Evolutionary conservation across 345 rosid genomes (phyloP).

Genomic region (Arabidopsis arenosa): DNA sequence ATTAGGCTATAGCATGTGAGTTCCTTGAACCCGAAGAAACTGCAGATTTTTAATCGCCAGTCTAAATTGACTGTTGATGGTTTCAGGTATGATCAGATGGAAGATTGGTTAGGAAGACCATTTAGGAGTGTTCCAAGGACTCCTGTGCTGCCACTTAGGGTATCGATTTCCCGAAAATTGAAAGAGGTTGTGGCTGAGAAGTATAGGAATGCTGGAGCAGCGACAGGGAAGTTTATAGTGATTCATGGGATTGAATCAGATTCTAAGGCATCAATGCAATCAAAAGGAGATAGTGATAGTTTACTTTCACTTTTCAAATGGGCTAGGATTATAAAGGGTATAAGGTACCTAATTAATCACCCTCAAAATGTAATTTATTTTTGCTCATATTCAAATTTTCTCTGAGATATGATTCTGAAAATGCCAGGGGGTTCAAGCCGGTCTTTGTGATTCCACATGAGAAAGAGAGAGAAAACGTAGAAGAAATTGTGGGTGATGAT

Average conservation of each 20-base stretch:
- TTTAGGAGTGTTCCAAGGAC: slow-evolving; percentile 80
- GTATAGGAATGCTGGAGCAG: slow-evolving; percentile 69
- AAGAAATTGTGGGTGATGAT: slow-evolving; percentile 78
- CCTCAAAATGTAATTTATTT: background rate
- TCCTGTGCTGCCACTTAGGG: slow-evolving; percentile 64
- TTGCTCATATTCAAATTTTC: slow-evolving; percentile 1
- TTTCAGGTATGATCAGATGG: slow-evolving; percentile 86
- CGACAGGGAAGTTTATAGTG: slow-evolving; percentile 81
- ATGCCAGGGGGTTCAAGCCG: slow-evolving; percentile 67
- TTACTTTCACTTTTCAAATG: slow-evolving; percentile 72
- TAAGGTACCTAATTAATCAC: slow-evolving; percentile 53
- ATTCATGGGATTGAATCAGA: slow-evolving; percentile 95
- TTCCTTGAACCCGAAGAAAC: slow-evolving; percentile 12
- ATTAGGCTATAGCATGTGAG: slow-evolving; percentile 79
- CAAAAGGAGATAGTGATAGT: slow-evolving; percentile 81
- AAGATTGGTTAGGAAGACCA: slow-evolving; percentile 84
- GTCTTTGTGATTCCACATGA: slow-evolving; percentile 90
- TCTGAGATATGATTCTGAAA: slow-evolving; percentile 7
- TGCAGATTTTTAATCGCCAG: background rate
- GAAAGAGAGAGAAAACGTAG: slow-evolving; percentile 87
- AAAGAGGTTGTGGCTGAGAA: slow-evolving; percentile 79
- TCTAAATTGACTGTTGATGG: slow-evolving; percentile 5
- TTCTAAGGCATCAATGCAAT: slow-evolving; percentile 95
- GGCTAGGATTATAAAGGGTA: slow-evolving; percentile 62
- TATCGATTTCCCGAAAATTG: slow-evolving; percentile 78